Evolutionary conservation across 352 stramenopile species (phyloP), one percentile per base, ranked within the genome.

Genomic region (Ochromonadaceae sp.): DNA sequence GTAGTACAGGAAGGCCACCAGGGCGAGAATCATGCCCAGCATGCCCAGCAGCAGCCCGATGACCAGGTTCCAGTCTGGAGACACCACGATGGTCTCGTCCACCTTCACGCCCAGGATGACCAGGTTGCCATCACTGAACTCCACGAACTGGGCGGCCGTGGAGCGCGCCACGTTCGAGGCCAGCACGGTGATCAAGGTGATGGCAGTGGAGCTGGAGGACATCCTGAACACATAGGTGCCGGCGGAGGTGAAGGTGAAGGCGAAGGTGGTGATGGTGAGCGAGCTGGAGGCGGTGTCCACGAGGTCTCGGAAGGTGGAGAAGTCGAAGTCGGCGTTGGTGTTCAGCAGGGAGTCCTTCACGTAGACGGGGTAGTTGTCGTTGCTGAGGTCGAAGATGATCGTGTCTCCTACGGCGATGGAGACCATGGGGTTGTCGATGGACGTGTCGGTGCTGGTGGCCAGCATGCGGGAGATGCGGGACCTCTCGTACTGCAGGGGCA

Each of bases 321-420:
- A 93, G 70, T 93, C 88, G 48, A 95, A 96, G 52, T 72, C 80
- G 4, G 77, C 72, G 50, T 95, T 94, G 2, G 85, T 92, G 67
- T 95, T 96, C 34, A 96, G 81, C 70, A 95, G 84, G 25, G 85
- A 95, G 67, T 95, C 85, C 67, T 93, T 93, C 28, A 90, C 66
- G 67, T 96, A 96, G 52, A 93, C 77, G 2, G 88, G 88, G 58
- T 92, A 95, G 20, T 76, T 81, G 17, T 68, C 71, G 0, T 78
- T 76, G 0, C 80, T 82, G 17, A 96, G 74, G 66, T 94, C 83
- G 63, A 93, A 95, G 0, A 92, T 53, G 17, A 96, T 67, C 0
- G 83, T 83, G 28, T 82, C 74, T n/a, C 84, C 83, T 0, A 79
- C 44, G 2, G 69, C 70, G 0, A 94, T 70, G 55, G 85, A 95